Percentiles rank a stretch among this genome's conserved stretches.
Conservation (phyloP, 306 rosid species). For the Vigna reflexopilosa region DNA sequence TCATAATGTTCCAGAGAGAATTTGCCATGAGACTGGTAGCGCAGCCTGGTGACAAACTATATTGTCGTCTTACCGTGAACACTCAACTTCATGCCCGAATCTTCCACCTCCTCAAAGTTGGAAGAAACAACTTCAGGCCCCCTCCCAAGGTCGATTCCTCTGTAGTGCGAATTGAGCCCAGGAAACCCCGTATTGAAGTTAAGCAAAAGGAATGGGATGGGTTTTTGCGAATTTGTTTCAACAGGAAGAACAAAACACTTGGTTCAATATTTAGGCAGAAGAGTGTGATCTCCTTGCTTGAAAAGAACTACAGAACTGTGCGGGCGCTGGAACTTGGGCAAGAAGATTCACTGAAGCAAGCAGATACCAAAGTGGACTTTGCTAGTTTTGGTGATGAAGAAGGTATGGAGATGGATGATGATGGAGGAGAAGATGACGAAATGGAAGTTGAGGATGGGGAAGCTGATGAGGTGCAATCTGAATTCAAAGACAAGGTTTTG, state of each 20-base stretch:
- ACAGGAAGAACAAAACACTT: constrained; percentile 92
- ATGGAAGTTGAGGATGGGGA: constrained; percentile 71
- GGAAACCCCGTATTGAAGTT: constrained; percentile 76
- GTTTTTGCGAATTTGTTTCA: constrained; percentile 79
- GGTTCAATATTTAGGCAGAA: constrained; percentile 91
- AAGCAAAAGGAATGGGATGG: constrained; percentile 96
- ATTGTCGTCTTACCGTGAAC: constrained; percentile 89
- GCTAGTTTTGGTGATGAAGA: constrained; percentile 56
- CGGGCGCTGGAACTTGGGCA: constrained; percentile 60
- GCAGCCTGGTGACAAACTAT: constrained; percentile 93
- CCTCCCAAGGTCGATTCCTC: constrained; percentile 96
- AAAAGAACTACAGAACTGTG: constrained; percentile 81
- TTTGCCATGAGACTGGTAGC: constrained; percentile 95
- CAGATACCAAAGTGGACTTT: constrained; percentile 45
- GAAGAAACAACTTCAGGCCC: constrained; percentile 89
- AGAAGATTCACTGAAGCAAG: constrained; percentile 51
- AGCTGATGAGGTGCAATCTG: constrained; percentile 68
- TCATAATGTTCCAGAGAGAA: constrained; percentile 95
- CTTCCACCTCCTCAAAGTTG: constrained; percentile 93
- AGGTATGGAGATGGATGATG: constrained; percentile 63
- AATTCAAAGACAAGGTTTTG: constrained; percentile 80
- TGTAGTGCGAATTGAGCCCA: constrained; percentile 86
- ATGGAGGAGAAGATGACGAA: constrained; percentile 59
- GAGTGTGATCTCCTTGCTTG: constrained; percentile 74
- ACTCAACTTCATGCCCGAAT: constrained; percentile 83